Percentiles rank a stretch among this genome's conserved stretches.
Evolutionary conservation across 345 rosid genomes (phyloP).

Genomic region (Hibiscus syriacus): DNA sequence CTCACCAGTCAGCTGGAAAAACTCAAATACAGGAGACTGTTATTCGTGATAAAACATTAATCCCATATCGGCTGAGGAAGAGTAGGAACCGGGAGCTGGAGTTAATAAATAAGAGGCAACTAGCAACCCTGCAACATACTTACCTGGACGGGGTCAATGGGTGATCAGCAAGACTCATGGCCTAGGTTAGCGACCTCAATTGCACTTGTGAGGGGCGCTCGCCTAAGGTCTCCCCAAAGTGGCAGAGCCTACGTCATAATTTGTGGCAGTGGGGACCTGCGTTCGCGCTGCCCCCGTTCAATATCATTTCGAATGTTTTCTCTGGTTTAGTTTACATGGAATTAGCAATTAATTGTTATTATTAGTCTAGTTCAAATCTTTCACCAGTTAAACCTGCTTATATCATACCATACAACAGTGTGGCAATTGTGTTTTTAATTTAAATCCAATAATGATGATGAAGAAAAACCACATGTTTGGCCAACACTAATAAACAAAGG

Average conservation of each 20-base stretch:
- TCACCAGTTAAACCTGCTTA: no score
- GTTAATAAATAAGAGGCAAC: not conserved
- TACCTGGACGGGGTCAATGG: slow-evolving; percentile 11
- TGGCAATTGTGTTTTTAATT: no score
- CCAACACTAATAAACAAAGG: no score
- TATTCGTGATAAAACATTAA: not conserved
- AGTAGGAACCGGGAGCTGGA: not conserved
- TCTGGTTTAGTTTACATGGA: no score
- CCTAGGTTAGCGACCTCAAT: slow-evolving; percentile 5
- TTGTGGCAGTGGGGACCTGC: slow-evolving; percentile 37
- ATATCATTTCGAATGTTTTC: no score
- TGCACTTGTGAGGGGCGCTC: not conserved
- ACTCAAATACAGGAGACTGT: not conserved
- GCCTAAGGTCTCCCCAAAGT: slow-evolving; percentile 14
- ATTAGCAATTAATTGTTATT: no score
- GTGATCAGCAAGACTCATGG: not conserved
- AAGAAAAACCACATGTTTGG: no score
- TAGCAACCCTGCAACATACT: not conserved
- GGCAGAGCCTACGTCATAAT: slow-evolving; percentile 43
- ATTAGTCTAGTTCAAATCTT: no score
- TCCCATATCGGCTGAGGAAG: not conserved
- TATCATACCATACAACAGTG: no score
- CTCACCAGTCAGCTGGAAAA: not conserved
- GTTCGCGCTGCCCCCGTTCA: slow-evolving; percentile 32
- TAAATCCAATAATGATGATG: no score